Base-by-base conservation (phyloP, 1,284 basidiomycete genomes). In the Ustanciosporium gigantosporum region DNA sequence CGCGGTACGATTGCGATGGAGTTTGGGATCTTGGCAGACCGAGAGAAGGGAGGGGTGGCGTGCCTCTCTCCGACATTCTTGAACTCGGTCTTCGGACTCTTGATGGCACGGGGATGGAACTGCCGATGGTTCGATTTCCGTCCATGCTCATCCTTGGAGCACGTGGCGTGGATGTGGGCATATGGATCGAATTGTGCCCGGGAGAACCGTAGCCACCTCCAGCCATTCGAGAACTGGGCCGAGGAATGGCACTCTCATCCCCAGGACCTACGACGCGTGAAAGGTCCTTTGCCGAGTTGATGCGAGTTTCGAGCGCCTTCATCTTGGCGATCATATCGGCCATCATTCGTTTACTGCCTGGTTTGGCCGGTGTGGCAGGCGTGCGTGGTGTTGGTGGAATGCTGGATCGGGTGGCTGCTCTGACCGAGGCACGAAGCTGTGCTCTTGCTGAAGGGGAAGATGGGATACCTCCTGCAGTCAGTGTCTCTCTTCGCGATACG, bases 311-410 rank as follows among this genome's bases (percentile, higher is more conserved):
- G 32, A 76, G 65, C 42, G 67, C 67, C 34, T 67, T 61, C 72
- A 76, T 70, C 43, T 70, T 66, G 37, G 47, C 45, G 7, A 68
- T 59, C 61, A 76, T 62, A 9, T 59, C 68, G 25, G 67, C 61
- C 41, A 73, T 67, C 49, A 68, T 73, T 11, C 46, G 37, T 31
- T 51, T 59, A 17, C 38, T 58, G 9, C 50, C 46, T 7, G 57
- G 36, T 15, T 44, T 37, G n/a, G 27, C 27, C n/a, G n/a, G n/a
- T 11, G 27, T 29, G 11, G 27, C 27, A 29, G 17, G 31, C 32
- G 23, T 32, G 37, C 37, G 25, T 36, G 44, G 57, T 9, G 45
- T 47, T 3, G 62, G 44, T 1, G 46, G 41, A 16, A 53, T 36
- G 23, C 24, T 43, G 16, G 31, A 36, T 24, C 59, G 52, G 17